phyloP scores from a whole-genome alignment of 1,139 yeast species.

The Nadsonia commutata region DNA sequence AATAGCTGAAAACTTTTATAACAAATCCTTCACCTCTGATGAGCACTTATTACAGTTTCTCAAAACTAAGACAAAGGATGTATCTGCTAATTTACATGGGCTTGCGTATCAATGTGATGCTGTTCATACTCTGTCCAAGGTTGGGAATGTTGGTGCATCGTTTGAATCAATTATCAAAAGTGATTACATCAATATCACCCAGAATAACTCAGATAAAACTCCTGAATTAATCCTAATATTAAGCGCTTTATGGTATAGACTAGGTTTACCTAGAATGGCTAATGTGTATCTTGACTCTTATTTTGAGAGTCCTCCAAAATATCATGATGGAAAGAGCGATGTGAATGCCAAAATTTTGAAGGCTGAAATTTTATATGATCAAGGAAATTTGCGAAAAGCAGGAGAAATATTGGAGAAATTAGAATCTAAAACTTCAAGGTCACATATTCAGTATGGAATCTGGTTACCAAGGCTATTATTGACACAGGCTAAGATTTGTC shows the following conservation, averaged over 20 bases:
- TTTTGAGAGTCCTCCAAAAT: constrained; percentile 3
- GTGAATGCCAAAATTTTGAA: constrained; percentile 10
- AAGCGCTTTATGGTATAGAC: constrained; percentile 17
- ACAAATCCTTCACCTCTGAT: constrained; percentile 22
- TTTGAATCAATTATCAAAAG: constrained; percentile 43
- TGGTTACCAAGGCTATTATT: constrained; percentile 14
- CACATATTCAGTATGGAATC: constrained; percentile 12
- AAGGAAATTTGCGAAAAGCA: constrained; percentile 11
- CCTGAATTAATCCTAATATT: constrained; percentile 17
- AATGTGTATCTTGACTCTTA: constrained; percentile 11
- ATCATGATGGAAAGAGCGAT: constrained; percentile 7
- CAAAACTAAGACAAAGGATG: constrained; percentile 41
- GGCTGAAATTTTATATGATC: constrained; percentile 9
- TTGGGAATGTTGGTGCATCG: constrained; percentile 31
- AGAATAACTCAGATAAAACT: constrained; percentile 19
- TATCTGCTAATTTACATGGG: constrained; percentile 36
- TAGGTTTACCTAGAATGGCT: constrained; percentile 14
- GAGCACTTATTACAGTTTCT: constrained; percentile 53
- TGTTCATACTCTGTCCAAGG: constrained; percentile 35
- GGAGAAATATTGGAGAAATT: constrained; percentile 9
- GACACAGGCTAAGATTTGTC: constrained; percentile 8
- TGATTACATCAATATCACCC: constrained; percentile 32
- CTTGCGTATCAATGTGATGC: constrained; percentile 49
- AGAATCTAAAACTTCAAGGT: constrained; percentile 6
- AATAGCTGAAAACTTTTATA: constrained; percentile 8